Conservation (phyloP, 768 basidiomycete genomes). For the Lactarius psammicola region DNA sequence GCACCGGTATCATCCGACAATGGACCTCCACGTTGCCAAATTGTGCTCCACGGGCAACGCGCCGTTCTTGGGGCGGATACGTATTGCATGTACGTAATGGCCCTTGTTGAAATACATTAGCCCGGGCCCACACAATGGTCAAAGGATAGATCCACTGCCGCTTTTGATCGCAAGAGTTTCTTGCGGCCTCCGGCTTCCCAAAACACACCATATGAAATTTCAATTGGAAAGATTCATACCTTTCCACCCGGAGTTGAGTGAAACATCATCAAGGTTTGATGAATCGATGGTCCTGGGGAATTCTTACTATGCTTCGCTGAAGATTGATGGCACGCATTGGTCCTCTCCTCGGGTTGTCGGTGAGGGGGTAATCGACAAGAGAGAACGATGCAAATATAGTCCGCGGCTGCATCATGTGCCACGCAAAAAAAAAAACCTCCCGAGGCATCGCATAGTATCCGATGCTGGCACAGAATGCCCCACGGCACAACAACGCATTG, state of each 20-base stretch:
- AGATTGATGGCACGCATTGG: background rate
- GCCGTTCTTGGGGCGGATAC: background rate
- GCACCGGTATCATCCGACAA: background rate
- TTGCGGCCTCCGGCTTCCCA: background rate
- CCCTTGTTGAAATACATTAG: background rate
- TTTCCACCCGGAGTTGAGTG: background rate
- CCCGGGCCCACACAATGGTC: background rate
- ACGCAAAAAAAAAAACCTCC: background rate
- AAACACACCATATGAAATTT: background rate
- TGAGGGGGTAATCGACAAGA: background rate
- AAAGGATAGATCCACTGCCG: background rate
- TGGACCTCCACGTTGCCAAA: background rate
- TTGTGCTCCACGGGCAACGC: background rate
- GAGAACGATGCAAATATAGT: background rate
- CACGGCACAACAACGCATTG: too few relatives aligned
- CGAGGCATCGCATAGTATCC: background rate
- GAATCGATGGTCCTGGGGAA: background rate
- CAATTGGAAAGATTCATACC: background rate
- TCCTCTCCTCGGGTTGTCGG: background rate
- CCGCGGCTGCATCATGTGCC: background rate
- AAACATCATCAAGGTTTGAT: slow-evolving; percentile 8
- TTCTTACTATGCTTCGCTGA: background rate
- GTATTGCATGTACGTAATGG: background rate
- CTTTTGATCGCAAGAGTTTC: background rate
- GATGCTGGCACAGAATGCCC: background rate